Evolutionary conservation across 345 rosid species (phyloP).

Genomic region (Eucalyptus marginata): DNA sequence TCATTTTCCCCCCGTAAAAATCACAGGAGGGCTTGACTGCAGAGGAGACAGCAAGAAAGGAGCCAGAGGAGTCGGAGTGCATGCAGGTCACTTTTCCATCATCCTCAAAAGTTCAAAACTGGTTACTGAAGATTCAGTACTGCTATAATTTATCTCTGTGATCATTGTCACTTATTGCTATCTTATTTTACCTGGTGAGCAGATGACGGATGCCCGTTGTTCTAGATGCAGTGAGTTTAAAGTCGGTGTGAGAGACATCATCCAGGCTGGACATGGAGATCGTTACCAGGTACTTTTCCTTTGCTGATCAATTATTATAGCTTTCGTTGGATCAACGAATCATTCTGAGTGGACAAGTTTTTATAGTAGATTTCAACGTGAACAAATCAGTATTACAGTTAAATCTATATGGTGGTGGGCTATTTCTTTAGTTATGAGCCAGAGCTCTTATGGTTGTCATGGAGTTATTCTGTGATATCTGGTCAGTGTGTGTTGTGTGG

Average conservation of each 20-base stretch:
- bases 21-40: slow-evolving; percentile 85
- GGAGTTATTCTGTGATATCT: neutral
- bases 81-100: slow-evolving; percentile 50
- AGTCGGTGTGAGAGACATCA: slow-evolving; percentile 83
- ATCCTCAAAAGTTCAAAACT: neutral
- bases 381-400: neutral
- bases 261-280: slow-evolving; percentile 94
- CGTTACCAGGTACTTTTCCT: slow-evolving; percentile 68
- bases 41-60: slow-evolving; percentile 67
- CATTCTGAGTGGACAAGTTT: neutral
- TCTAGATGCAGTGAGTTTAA: slow-evolving; percentile 60
- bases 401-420: neutral
- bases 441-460: neutral
- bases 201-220: slow-evolving; percentile 69
- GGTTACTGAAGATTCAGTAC: neutral
- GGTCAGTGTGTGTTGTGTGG: neutral
- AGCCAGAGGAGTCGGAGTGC: slow-evolving; percentile 72
- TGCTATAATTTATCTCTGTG: neutral
- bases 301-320: neutral
- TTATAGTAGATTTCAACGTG: neutral
- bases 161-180: neutral
- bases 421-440: neutral
- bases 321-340: neutral
- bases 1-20: neutral
- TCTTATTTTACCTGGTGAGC: slow-evolving; percentile 5